Evolutionary conservation across 805 yeast species (phyloP).

Genomic region (Tetrapisispora arboricola): DNA sequence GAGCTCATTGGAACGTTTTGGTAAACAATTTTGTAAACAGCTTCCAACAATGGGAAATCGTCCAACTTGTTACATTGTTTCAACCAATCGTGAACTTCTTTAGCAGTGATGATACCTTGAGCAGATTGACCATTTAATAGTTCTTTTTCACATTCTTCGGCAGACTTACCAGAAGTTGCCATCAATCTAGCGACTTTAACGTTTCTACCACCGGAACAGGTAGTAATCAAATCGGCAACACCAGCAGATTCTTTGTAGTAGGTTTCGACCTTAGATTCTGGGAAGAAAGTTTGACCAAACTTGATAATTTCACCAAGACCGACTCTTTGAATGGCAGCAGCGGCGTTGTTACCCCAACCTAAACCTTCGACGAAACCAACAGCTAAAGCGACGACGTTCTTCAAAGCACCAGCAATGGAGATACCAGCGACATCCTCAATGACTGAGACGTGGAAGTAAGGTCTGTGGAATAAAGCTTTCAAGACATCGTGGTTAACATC

Average conservation of each 20-base stretch:
- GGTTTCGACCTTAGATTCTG: conserved; percentile 60
- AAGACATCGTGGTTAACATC: conserved; percentile 59
- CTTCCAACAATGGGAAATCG: conserved; percentile 64
- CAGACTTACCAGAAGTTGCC: conserved; percentile 69
- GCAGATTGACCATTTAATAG: conserved; percentile 92
- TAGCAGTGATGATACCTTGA: conserved; percentile 86
- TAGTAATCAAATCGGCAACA: conserved; percentile 95
- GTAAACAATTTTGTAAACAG: conserved; percentile 73
- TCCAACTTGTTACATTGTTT: conserved; percentile 33
- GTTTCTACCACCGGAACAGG: conserved; percentile 97
- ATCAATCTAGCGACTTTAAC: conserved; percentile 80
- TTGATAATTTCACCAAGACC: conserved; percentile 84
- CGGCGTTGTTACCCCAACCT: conserved; percentile 99
- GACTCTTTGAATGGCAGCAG: conserved; percentile 93
- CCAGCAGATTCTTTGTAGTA: conserved; percentile 94
- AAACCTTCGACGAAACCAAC: conserved; percentile 96
- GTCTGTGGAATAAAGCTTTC: conserved; percentile 87
- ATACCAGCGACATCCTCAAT: conserved; percentile 92
- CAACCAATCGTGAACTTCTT: conserved; percentile 83
- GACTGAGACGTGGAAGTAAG: conserved; percentile 94
- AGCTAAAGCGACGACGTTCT: conserved; percentile 90
- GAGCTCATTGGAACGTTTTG: conserved; percentile 64
- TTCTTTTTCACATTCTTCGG: conserved; percentile 74
- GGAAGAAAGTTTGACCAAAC: conserved; percentile 78
- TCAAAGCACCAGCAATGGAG: conserved; percentile 92